These are phyloP conservation scores for Populus hybrid DNA, from an alignment of 441 rosid species.

Conservation along the genomic window DNA sequence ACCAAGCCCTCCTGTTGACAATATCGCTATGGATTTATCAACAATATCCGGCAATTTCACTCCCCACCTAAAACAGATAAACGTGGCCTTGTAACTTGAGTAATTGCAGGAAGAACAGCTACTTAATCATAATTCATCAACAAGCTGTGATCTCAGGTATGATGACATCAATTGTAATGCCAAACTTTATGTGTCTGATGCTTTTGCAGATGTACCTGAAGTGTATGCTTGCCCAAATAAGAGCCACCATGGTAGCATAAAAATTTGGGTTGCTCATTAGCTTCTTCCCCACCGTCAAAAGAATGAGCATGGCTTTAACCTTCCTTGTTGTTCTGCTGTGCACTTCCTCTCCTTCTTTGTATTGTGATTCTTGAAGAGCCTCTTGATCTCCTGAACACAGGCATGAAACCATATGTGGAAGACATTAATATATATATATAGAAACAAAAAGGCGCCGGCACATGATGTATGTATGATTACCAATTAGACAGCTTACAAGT, in stretches of 20 bases:
- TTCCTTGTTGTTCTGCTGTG: slow-evolving; percentile 39
- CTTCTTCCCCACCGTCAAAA: slow-evolving; percentile 65
- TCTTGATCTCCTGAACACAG: slow-evolving; percentile 29
- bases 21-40: slow-evolving; percentile 58
- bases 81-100: background rate
- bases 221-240: slow-evolving; percentile 78
- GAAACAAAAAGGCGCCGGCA: too few relatives aligned
- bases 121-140: too few relatives aligned
- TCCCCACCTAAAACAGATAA: slow-evolving; percentile 51
- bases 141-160: too few relatives aligned
- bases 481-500: background rate
- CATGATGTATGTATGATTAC: background rate
- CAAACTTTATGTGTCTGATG: background rate
- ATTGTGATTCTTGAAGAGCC: slow-evolving; percentile 38
- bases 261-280: slow-evolving; percentile 80
- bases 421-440: background rate
- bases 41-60: slow-evolving; percentile 68
- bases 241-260: slow-evolving; percentile 65
- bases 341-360: slow-evolving; percentile 44
- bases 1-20: slow-evolving; percentile 70
- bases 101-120: background rate
- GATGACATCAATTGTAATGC: too few relatives aligned
- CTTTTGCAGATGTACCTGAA: slow-evolving; percentile 47
- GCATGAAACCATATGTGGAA: background rate
- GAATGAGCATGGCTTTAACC: slow-evolving; percentile 39